A percentile compares a stretch with the other conserved stretches of the same genome.
Conservation (phyloP, 2,329 filamentous ascomycete genomes). For the Aureobasidium musti region DNA sequence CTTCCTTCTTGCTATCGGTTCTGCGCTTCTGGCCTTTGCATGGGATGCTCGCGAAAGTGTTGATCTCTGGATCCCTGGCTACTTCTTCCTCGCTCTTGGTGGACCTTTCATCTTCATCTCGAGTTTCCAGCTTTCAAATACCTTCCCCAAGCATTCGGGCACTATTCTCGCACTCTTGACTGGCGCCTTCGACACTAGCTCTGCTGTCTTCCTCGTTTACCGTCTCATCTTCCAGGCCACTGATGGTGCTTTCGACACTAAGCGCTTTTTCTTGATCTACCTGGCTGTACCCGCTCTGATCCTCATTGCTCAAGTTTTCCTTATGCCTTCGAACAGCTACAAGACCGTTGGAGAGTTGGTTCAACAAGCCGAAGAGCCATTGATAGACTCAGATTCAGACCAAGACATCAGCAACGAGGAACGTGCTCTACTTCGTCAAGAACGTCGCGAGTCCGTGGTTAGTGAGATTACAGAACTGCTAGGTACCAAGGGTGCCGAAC, state of each 20-base stretch:
- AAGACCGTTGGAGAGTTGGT: constrained; percentile 74
- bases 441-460: constrained; percentile 62
- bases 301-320: constrained; percentile 46
- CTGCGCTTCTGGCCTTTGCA: constrained; percentile 71
- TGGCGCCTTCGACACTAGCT: constrained; percentile 54
- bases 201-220: constrained; percentile 53
- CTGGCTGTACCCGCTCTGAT: constrained; percentile 52
- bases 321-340: constrained; percentile 53
- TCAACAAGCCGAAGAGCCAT: constrained; percentile 57
- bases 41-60: constrained; percentile 57
- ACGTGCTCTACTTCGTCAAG: constrained; percentile 54
- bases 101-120: constrained; percentile 56
- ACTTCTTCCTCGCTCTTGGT: constrained; percentile 53
- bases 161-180: constrained; percentile 54
- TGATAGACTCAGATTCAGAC: constrained; percentile 52
- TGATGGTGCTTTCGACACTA: constrained; percentile 47
- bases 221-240: constrained; percentile 51
- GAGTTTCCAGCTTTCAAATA: constrained; percentile 54
- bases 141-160: constrained; percentile 54
- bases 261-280: constrained; percentile 54
- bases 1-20: constrained; percentile 67
- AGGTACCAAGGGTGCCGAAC: constrained; percentile 63
- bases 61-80: constrained; percentile 63
- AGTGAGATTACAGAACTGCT: constrained; percentile 74
- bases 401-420: constrained; percentile 58